Evolutionary conservation across 768 basidiomycete genomes (phyloP), one percentile per base, ranked within the genome.

Genomic region (Podaxis pistillaris): DNA sequence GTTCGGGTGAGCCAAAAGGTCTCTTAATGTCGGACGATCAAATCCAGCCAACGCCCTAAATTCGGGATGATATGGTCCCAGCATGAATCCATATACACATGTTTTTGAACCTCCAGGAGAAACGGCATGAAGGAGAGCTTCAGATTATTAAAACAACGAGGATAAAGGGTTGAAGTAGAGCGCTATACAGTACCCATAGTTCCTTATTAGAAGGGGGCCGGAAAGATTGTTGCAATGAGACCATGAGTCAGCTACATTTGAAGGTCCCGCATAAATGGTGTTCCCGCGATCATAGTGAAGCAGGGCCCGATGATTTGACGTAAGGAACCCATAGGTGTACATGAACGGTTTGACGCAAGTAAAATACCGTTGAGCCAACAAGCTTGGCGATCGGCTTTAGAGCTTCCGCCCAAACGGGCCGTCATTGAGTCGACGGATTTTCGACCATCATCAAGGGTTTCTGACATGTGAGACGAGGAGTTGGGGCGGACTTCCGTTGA

Each of bases 11-110:
- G 28, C 33, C 41, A 17, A 28, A 51, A 38, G 28, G 28, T 19
- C 17, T 19, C n/a, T 41, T 53, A 47, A 51, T 38, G 52, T 60
- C 47, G 49, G 19, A 50, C 30, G 51, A 60, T 51, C 19, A 60
- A 19, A 9, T 1, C 33, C 33, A 33, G 8, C 33, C 8, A 33
- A 33, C 9, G 33, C 33, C 28, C 8, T 33, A 9, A 33, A 33
- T 9, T 33, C 8, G 33, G 30, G 30, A 30, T 30, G 28, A 30
- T 30, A 30, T 30, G 37, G 22, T 5, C n/a, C 22, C 33, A 12
- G 37, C n/a, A 19, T 59, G 13, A 50, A 19, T 19, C 58, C 58
- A 51, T 59, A 24, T 51, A 13, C 22, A 6, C 12, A 17, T 26
- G 46, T 33, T 6, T 26, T 22, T 24, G 50, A 51, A 46, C 44